A percentile compares a stretch with the other conserved stretches of the same genome.
phyloP scores from a whole-genome alignment of 352 stramenopile genomes.

The Halophytophthora batemanensis region DNA sequence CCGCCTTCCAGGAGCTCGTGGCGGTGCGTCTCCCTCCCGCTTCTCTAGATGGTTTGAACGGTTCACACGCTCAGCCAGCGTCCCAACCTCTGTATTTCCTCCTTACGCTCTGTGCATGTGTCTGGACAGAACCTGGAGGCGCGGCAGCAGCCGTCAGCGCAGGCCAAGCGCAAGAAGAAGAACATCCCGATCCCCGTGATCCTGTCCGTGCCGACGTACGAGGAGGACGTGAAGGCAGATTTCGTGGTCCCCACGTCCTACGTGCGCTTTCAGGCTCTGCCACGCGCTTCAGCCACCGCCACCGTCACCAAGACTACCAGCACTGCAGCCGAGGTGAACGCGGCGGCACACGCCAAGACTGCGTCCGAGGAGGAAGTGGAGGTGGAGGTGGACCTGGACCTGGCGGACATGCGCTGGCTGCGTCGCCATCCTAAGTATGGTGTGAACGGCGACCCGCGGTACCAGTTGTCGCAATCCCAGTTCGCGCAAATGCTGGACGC shows the following conservation, averaged over 20 bases:
- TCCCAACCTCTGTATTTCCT: not conserved
- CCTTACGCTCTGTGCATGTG: conserved; percentile 6
- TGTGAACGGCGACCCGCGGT: conserved; percentile 71
- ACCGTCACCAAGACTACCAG: conserved; percentile 22
- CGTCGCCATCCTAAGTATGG: conserved; percentile 80
- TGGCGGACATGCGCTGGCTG: conserved; percentile 89
- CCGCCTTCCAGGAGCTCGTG: conserved; percentile 75
- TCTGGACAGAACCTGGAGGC: conserved; percentile 55
- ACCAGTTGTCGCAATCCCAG: conserved; percentile 61
- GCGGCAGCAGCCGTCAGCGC: conserved; percentile 32
- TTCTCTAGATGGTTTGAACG: too few species aligned
- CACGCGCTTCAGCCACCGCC: conserved; percentile 6
- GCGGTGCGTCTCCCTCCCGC: conserved; percentile 36
- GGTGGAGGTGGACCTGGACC: conserved; percentile 72
- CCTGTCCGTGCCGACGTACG: conserved; percentile 59
- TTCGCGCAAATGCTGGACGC: conserved; percentile 84
- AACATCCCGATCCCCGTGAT: conserved; percentile 87
- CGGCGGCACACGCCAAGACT: not conserved
- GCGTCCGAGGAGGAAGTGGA: conserved; percentile 36
- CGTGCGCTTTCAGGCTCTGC: conserved; percentile 76
- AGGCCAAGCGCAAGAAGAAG: conserved; percentile 73
- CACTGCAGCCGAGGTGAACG: conserved; percentile 7
- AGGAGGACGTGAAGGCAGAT: conserved; percentile 58
- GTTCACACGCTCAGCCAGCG: too few species aligned
- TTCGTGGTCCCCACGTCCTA: conserved; percentile 81